Conservation (phyloP, 2,329 filamentous ascomycete genomes). For the Pyrenophora seminiperda region DNA sequence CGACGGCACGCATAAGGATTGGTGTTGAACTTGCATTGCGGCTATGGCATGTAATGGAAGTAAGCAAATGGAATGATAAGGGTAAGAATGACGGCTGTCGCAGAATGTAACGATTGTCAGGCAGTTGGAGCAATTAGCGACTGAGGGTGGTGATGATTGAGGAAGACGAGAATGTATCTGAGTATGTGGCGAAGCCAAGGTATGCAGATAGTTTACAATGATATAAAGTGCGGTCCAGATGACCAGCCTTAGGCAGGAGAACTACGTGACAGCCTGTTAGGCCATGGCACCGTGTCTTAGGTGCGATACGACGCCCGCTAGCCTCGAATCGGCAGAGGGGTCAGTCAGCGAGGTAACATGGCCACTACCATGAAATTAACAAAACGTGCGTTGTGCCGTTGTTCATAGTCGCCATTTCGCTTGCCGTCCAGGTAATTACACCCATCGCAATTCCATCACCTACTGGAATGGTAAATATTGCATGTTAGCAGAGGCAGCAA, state of each 20-base stretch:
- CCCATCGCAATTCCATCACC: slow-evolving; percentile 30
- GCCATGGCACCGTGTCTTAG: slow-evolving; percentile 31
- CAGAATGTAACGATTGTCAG: slow-evolving; percentile 49
- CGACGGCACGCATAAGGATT: slow-evolving; percentile 49
- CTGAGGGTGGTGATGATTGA: slow-evolving; percentile 45
- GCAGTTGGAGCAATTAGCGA: slow-evolving; percentile 54
- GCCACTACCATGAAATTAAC: slow-evolving; percentile 39
- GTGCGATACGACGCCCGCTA: slow-evolving; percentile 39
- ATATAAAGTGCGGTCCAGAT: slow-evolving; percentile 39
- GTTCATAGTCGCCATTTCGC: slow-evolving; percentile 34
- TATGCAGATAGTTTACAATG: slow-evolving; percentile 34
- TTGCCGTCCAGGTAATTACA: slow-evolving; percentile 41
- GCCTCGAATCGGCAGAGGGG: slow-evolving; percentile 30
- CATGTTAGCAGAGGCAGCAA: slow-evolving; percentile 48
- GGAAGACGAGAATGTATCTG: slow-evolving; percentile 41
- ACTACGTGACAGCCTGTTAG: slow-evolving; percentile 30
- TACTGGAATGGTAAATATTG: slow-evolving; percentile 42
- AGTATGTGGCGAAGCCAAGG: slow-evolving; percentile 27
- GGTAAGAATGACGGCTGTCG: slow-evolving; percentile 47
- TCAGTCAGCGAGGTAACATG: slow-evolving; percentile 41
- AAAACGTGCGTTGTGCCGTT: slow-evolving; percentile 40
- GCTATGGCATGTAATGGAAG: slow-evolving; percentile 31
- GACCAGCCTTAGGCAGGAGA: slow-evolving; percentile 32
- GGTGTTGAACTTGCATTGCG: slow-evolving; percentile 42
- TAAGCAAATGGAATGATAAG: slow-evolving; percentile 37